These are phyloP conservation scores for Sabuloglossum arenarium DNA, from an alignment of 495 filamentous ascomycete species.

Conservation along the genomic window DNA sequence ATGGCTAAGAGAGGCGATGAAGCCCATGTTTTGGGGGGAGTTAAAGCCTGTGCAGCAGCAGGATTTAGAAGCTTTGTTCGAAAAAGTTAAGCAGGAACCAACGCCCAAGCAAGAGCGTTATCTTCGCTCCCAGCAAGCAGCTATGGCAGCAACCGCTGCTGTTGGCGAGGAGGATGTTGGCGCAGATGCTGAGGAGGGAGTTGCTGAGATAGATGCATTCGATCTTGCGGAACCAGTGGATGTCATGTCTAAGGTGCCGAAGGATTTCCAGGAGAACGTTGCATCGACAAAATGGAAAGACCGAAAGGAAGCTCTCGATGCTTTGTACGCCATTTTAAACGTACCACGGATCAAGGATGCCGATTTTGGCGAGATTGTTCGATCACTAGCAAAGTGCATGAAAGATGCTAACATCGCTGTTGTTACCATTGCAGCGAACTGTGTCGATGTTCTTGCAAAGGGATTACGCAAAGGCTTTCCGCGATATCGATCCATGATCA, in stretches of 20 bases:
- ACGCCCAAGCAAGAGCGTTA: constrained; percentile 76
- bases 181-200: constrained; percentile 47
- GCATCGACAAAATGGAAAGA: constrained; percentile 96
- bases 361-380: constrained; percentile 64
- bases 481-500: constrained; percentile 60
- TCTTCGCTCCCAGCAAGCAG: constrained; percentile 75
- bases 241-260: constrained; percentile 64
- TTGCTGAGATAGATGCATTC: constrained; percentile 54
- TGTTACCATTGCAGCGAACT: constrained; percentile 83
- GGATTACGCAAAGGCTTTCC: constrained; percentile 59
- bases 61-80: constrained; percentile 86
- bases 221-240: constrained; percentile 85
- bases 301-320: constrained; percentile 84
- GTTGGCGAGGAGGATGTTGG: constrained; percentile 26
- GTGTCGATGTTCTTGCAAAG: constrained; percentile 79
- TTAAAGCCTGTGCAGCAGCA: constrained; percentile 89
- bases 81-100: constrained; percentile 73
- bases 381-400: constrained; percentile 79
- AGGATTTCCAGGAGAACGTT: constrained; percentile 60
- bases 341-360: constrained; percentile 84
- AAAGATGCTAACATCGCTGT: constrained; percentile 97
- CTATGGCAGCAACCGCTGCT: constrained; percentile 33
- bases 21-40: constrained; percentile 91
- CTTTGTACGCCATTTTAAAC: constrained; percentile 52
- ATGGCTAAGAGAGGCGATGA: constrained; percentile 96